phyloP scores from a whole-genome alignment of 768 basidiomycete species.

The Tephrocybe sp. region DNA sequence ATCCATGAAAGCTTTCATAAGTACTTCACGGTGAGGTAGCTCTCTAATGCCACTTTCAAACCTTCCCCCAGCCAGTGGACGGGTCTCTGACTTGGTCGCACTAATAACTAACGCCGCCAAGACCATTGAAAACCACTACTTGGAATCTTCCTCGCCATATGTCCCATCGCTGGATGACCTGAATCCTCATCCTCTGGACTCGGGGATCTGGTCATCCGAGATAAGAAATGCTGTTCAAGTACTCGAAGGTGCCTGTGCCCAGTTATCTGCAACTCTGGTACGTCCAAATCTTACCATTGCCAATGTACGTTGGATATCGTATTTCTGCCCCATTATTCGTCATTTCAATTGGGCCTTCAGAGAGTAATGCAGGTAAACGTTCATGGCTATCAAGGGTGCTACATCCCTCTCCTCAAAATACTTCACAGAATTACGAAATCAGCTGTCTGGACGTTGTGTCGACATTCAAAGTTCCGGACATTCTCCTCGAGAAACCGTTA shows the following conservation, averaged over 20 bases:
- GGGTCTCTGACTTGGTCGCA: no score
- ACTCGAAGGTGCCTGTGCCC: slow-evolving; percentile 24
- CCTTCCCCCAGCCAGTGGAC: no score
- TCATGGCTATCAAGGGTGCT: neutral
- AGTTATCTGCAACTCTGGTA: slow-evolving; percentile 20
- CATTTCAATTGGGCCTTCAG: neutral
- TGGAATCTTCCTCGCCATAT: no score
- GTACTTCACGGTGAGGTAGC: no score
- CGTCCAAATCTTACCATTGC: slow-evolving; percentile 20
- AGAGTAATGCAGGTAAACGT: neutral
- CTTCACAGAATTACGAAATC: slow-evolving; percentile 28
- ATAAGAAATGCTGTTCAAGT: slow-evolving; percentile 20
- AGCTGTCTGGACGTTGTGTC: slow-evolving; percentile 33
- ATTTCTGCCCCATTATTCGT: neutral
- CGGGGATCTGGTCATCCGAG: slow-evolving; percentile 12
- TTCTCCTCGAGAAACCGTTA: slow-evolving; percentile 30
- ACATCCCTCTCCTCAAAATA: neutral
- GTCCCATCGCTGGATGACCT: slow-evolving; percentile 19
- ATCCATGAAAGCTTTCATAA: no score
- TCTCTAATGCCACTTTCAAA: no score
- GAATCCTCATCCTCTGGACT: slow-evolving; percentile 17
- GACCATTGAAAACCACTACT: no score
- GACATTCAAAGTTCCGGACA: slow-evolving; percentile 35
- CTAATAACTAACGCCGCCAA: no score
- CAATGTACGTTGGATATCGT: slow-evolving; percentile 13